Base-by-base conservation (phyloP, 495 filamentous ascomycete species). In the Alectoria sarmentosa region DNA sequence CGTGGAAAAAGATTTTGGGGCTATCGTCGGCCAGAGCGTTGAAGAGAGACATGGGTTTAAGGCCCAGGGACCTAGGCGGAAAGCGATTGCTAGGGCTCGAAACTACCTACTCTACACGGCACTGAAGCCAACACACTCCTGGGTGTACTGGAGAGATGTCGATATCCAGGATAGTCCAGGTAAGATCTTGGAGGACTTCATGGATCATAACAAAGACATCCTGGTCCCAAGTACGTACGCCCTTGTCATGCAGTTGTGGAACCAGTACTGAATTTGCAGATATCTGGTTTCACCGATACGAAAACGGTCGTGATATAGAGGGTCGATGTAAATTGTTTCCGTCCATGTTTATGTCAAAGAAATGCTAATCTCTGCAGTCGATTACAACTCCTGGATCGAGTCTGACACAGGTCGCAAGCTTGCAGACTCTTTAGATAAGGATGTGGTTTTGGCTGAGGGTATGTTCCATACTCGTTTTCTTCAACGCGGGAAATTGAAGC, bases 361-460 rank as follows among this genome's bases (percentile, higher is more conserved):
- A 59, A 48, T 39, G 17, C 64, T 71, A 63, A 69, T 26, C 63
- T 55, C 14, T 39, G 30, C 68, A 96, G 91, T 97, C 70, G 94
- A 98, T 74, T 98, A 98, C 78, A 98, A 98, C 77, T 98, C 94
- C 0, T 98, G 94, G 94, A 86, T 96, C 69, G 94, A 98, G 79
- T 95, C 94, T 23, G 85, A 89, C 52, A 87, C 91, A 73, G 92
- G 80, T 61, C 84, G 87, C 23, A 88, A 84, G 65, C 81, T 97
- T 55, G 84, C 88, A 15, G 74, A 82, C 17, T 84, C 79, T 39
- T 82, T 96, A n/a, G 77, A 85, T 64, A 89, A 90, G 72, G 87
- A 96, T 69, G 77, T 86, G 41, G 80, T 98, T 67, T 76, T 98
- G 39, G 94, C 89, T 39, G 94, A 98, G 83, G 93, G 89, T 87